Base-by-base conservation (phyloP, 2,329 filamentous ascomycete species). In the Ploettnerulaceae sp. region DNA sequence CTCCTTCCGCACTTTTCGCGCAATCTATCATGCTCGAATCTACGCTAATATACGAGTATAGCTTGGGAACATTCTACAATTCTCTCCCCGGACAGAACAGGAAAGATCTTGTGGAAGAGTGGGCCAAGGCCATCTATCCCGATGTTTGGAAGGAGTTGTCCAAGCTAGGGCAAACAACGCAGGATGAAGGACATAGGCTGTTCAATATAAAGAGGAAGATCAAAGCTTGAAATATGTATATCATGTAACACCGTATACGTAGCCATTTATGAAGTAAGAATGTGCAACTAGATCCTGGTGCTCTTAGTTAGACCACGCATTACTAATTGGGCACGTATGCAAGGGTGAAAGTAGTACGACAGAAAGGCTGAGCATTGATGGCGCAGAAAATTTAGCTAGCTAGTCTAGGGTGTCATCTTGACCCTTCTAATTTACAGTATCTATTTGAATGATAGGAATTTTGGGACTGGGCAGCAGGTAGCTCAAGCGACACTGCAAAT, bases 51-150 rank as follows among this genome's bases (percentile, higher is more conserved):
- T n/a, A 18, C 3, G 3, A 29, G 40, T 6, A 46, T 45, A 89
- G 87, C 22, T 71, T 95, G 37, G 88, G 82, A 12, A 77, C 83
- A 20, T 73, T 89, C 48, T 89, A 87, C 65, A 93, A 91, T 57
- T 82, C 80, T 7, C 74, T 89, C 2, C 81, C 79, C 2, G 79
- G 76, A 48, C 74, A 76, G 49, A 73, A 75, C 42, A 74, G 80
- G 58, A 88, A 93, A 64, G 70, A 75, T 4, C 71, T 79, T 28
- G 83, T 94, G 47, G 82, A 89, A 62, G 69, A 74, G 12, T 95
- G 89, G 89, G 84, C 84, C 2, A 75, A 76, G 56, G 66, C 76
- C 38, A 73, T 76, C 33, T 89, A 87, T 64, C 81, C 85, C 0
- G 71, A 76, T 7, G 68, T 77, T 5, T 95, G 89, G 89, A 69